A percentile compares a stretch with the other conserved stretches of the same genome.
These are phyloP conservation scores for Gremmenia infestans DNA, from an alignment of 2,329 filamentous ascomycete species.

Conservation along the genomic window DNA sequence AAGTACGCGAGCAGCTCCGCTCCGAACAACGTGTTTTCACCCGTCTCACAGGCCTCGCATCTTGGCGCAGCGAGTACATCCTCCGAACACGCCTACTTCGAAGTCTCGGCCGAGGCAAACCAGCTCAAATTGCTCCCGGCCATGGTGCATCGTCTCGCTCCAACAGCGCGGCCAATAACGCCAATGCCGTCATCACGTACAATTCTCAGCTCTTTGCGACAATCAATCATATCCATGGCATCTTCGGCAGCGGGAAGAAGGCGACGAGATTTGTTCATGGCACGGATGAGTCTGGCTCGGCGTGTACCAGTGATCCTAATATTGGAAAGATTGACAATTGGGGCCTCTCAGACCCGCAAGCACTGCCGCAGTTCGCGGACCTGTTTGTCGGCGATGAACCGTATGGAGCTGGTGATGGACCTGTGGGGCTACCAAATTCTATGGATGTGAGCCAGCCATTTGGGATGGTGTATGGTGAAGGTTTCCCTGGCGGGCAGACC, in stretches of 20 bases:
- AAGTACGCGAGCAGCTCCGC: slow-evolving; percentile 51
- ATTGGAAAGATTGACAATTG: slow-evolving; percentile 73
- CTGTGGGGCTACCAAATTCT: slow-evolving; percentile 73
- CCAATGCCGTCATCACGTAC: slow-evolving; percentile 75
- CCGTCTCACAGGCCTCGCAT: slow-evolving; percentile 75
- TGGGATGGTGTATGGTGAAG: slow-evolving; percentile 80
- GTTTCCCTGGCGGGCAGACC: slow-evolving; percentile 73
- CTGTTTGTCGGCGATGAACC: slow-evolving; percentile 66
- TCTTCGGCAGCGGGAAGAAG: slow-evolving; percentile 69
- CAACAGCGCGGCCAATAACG: slow-evolving; percentile 48
- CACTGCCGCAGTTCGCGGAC: slow-evolving; percentile 74
- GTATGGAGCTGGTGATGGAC: slow-evolving; percentile 74
- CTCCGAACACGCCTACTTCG: slow-evolving; percentile 78
- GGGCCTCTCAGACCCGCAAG: slow-evolving; percentile 72
- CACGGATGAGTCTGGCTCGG: slow-evolving; percentile 69
- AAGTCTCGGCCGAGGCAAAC: slow-evolving; percentile 77
- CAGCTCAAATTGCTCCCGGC: slow-evolving; percentile 50
- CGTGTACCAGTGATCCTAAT: slow-evolving; percentile 76
- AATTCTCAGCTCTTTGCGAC: slow-evolving; percentile 76
- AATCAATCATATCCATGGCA: slow-evolving; percentile 74
- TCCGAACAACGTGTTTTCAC: slow-evolving; percentile 77
- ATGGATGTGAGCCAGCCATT: slow-evolving; percentile 88
- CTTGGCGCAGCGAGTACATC: slow-evolving; percentile 95
- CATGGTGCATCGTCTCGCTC: slow-evolving; percentile 48
- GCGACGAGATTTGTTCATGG: slow-evolving; percentile 79